Evolutionary conservation across 176 grass and related monocot genomes (phyloP).

Genomic region (Dendrocalamus sinicus): DNA sequence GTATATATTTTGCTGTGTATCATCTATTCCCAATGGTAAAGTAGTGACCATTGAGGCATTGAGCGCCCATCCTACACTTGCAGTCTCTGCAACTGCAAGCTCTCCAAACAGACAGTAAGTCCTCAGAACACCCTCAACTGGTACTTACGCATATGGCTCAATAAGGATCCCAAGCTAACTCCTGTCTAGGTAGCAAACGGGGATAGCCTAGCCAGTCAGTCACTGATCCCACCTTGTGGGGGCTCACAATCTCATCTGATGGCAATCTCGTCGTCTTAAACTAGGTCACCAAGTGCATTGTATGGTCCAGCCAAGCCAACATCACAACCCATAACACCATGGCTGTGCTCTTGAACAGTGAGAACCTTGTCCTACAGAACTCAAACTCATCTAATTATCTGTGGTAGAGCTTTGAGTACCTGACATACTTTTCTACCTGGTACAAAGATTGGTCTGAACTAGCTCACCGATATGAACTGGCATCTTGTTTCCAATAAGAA

Average conservation of each 20-base stretch:
- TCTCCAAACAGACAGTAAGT: neutral
- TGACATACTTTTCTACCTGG: neutral
- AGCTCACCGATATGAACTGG: neutral
- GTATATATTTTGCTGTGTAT: no score
- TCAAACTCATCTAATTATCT: neutral
- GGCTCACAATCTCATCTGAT: conserved; percentile 25
- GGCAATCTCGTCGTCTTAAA: conserved; percentile 43
- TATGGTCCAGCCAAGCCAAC: no score
- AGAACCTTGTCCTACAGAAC: neutral
- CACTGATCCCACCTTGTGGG: neutral
- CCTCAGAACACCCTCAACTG: neutral
- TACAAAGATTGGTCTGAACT: neutral
- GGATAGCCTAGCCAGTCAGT: neutral
- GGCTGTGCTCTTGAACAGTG: neutral
- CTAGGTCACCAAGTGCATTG: neutral
- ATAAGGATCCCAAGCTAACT: conserved; percentile 24
- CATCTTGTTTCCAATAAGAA: neutral
- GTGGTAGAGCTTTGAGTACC: neutral
- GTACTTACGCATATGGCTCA: conserved; percentile 51
- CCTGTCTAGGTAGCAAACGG: conserved; percentile 47
- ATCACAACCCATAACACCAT: neutral
- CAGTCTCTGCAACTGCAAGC: no score
- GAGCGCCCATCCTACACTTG: no score
- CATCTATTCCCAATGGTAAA: no score
- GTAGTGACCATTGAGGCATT: no score